A percentile compares a stretch with the other conserved stretches of the same genome.
phyloP scores from a whole-genome alignment of 768 basidiomycete genomes.

The Tylopilus subfusipes region DNA sequence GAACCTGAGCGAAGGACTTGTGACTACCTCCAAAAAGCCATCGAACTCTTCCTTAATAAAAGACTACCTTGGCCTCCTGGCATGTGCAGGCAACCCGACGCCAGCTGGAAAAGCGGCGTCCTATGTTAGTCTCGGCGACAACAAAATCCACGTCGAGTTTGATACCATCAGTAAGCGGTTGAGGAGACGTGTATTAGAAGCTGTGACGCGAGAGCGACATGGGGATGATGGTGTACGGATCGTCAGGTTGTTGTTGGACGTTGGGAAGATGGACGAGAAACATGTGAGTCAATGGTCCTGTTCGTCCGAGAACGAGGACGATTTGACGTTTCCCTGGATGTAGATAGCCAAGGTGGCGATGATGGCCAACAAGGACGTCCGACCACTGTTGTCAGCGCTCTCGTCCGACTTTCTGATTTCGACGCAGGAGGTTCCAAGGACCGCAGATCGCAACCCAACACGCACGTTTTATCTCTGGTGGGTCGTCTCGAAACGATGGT shows the following conservation, averaged over 20 bases:
- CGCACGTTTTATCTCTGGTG: constrained; percentile 93
- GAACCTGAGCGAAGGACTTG: constrained; percentile 60
- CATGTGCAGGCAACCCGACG: constrained; percentile 80
- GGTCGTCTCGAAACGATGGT: constrained; percentile 10
- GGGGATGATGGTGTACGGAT: constrained; percentile 83
- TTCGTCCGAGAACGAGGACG: background rate
- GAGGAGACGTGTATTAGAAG: constrained; percentile 68
- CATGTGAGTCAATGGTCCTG: constrained; percentile 49
- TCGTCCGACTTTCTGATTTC: constrained; percentile 81
- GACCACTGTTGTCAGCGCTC: constrained; percentile 74
- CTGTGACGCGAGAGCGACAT: constrained; percentile 76
- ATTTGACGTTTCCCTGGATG: background rate
- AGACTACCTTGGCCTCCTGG: constrained; percentile 78
- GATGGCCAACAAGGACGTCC: constrained; percentile 86
- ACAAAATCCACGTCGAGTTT: constrained; percentile 80
- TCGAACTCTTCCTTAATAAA: constrained; percentile 61
- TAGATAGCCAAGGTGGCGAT: constrained; percentile 92
- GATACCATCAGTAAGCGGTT: constrained; percentile 65
- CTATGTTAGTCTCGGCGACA: constrained; percentile 66
- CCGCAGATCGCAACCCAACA: constrained; percentile 83
- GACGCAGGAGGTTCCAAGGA: constrained; percentile 90
- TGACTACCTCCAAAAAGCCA: constrained; percentile 49
- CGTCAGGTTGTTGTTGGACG: constrained; percentile 69
- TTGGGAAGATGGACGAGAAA: constrained; percentile 93
- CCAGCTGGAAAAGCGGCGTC: constrained; percentile 62